phyloP scores from a whole-genome alignment of 192 early-diverging fungal species.

The Coemansia sp. region DNA sequence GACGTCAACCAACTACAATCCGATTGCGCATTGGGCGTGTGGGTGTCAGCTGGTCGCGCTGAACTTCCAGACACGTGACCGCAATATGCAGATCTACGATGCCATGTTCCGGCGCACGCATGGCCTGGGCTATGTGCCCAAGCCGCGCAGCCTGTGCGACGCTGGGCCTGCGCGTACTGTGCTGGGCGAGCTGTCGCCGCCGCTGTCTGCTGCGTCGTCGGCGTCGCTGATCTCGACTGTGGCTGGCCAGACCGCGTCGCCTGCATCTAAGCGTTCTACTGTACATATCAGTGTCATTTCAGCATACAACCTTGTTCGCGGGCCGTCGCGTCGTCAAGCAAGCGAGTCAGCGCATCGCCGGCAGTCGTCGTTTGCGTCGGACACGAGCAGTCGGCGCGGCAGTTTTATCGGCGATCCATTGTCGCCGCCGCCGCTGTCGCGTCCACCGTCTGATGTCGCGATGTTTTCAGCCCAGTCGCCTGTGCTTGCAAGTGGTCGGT shows the following conservation, averaged over 20 bases:
- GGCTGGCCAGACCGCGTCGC: slow-evolving; percentile 1
- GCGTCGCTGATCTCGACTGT: neutral
- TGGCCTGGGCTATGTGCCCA: slow-evolving; percentile 78
- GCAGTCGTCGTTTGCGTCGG: slow-evolving; percentile 28
- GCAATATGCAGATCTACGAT: slow-evolving; percentile 76
- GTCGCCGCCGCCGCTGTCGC: slow-evolving; percentile 27
- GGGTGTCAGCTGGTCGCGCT: slow-evolving; percentile 88
- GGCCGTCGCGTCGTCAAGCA: slow-evolving; percentile 3
- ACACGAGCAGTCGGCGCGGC: slow-evolving; percentile 5
- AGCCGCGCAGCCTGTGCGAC: slow-evolving; percentile 57
- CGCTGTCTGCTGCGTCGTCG: slow-evolving; percentile 5
- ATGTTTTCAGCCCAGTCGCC: slow-evolving; percentile 27
- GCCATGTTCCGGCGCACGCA: slow-evolving; percentile 80
- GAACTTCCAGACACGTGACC: slow-evolving; percentile 84
- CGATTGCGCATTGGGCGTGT: slow-evolving; percentile 73
- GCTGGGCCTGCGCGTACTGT: neutral
- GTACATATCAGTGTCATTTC: slow-evolving; percentile 45
- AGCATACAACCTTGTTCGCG: slow-evolving; percentile 26
- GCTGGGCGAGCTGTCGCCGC: neutral
- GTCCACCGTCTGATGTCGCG: slow-evolving; percentile 40
- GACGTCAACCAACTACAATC: slow-evolving; percentile 81
- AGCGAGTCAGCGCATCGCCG: slow-evolving; percentile 4
- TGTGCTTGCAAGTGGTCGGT: neutral
- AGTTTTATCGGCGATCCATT: slow-evolving; percentile 3
- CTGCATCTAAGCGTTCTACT: slow-evolving; percentile 21